phyloP scores from a whole-genome alignment of 2,329 filamentous ascomycete genomes.

The Neonectria faginata region DNA sequence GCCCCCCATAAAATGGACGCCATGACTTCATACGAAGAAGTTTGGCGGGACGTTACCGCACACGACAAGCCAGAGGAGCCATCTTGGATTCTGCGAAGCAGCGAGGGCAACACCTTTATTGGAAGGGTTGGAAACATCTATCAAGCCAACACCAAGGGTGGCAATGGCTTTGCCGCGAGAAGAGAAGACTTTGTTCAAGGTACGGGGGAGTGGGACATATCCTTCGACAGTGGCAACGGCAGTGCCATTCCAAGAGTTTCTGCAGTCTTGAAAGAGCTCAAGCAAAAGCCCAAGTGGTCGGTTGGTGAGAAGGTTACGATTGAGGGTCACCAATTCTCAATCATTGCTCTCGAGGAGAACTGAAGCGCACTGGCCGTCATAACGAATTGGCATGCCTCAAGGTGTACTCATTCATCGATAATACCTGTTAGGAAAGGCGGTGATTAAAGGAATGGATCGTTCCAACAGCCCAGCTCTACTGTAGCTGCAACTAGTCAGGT shows the following conservation, averaged over 20 bases:
- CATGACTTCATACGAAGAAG: conserved; percentile 37
- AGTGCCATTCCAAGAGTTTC: neutral
- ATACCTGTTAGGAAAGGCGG: too few species aligned
- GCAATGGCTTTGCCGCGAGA: conserved; percentile 10
- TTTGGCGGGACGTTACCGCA: conserved; percentile 39
- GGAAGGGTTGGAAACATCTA: conserved; percentile 31
- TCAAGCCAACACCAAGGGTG: conserved; percentile 7
- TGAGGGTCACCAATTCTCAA: neutral
- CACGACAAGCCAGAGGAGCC: conserved; percentile 13
- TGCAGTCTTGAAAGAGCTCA: conserved; percentile 3
- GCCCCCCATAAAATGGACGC: conserved; percentile 31
- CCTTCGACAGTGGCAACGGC: conserved; percentile 2
- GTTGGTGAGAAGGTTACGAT: conserved; percentile 5
- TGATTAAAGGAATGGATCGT: too few species aligned
- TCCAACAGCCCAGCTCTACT: too few species aligned
- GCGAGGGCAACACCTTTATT: conserved; percentile 33
- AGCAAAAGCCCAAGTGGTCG: conserved; percentile 1
- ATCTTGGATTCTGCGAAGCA: conserved; percentile 40
- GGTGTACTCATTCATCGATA: too few species aligned
- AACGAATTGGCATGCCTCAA: neutral
- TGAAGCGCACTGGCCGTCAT: neutral
- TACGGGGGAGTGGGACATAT: neutral
- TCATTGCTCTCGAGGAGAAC: conserved; percentile 13
- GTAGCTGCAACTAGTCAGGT: too few species aligned
- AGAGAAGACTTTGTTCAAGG: conserved; percentile 7